Evolutionary conservation across 176 grass and related monocot genomes (phyloP).

Genomic region (Canna indica): DNA sequence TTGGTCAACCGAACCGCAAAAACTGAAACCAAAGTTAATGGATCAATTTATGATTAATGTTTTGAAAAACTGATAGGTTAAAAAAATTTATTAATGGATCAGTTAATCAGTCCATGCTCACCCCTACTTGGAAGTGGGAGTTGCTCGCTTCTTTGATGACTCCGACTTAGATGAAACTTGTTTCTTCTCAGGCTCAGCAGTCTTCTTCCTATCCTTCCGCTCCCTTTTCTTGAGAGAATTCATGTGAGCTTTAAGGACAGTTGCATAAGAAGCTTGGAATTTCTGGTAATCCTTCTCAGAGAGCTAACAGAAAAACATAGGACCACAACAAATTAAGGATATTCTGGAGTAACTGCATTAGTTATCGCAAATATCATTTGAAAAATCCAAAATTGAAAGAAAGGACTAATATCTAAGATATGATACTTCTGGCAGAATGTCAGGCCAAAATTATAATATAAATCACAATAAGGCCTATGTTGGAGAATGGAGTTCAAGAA

Average conservation of each 20-base stretch:
- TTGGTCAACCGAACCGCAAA: too few species aligned
- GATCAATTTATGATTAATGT: too few species aligned
- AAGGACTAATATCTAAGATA: neutral
- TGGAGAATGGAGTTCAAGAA: too few species aligned
- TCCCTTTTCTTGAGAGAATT: conserved; percentile 88
- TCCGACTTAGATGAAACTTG: conserved; percentile 29
- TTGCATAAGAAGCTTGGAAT: conserved; percentile 93
- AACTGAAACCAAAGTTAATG: too few species aligned
- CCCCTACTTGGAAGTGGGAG: neutral
- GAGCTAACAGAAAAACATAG: conserved; percentile 36
- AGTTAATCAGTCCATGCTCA: too few species aligned
- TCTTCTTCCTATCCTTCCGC: conserved; percentile 86
- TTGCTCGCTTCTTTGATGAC: conserved; percentile 18
- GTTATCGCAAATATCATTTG: neutral
- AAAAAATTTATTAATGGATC: too few species aligned
- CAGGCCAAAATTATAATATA: too few species aligned
- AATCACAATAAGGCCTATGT: too few species aligned
- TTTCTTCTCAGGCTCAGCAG: conserved; percentile 55
- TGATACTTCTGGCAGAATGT: too few species aligned
- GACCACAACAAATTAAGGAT: neutral
- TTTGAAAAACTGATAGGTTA: too few species aligned
- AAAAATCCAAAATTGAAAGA: neutral
- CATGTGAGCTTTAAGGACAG: conserved; percentile 92
- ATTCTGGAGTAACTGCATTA: neutral
- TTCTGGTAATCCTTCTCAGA: conserved; percentile 81